phyloP scores from a whole-genome alignment of 805 yeast genomes.

The Blastobotrys peoriensis region DNA sequence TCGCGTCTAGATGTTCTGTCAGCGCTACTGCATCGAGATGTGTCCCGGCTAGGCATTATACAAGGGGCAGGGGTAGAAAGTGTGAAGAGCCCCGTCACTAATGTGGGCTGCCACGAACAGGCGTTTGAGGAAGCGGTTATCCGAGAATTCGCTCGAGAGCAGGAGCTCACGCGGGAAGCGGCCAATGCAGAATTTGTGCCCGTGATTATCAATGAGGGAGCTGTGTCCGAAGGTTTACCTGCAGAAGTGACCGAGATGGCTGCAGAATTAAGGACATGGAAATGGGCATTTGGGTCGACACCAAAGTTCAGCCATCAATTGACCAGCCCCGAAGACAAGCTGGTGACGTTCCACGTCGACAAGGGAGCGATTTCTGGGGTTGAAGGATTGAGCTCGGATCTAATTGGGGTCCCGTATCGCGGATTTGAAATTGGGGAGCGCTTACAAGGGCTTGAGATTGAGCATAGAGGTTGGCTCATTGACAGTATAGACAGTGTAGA shows the following conservation, averaged over 20 bases:
- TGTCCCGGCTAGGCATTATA: slow-evolving; percentile 36
- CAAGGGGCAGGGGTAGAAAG: slow-evolving; percentile 58
- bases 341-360: slow-evolving; percentile 41
- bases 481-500: slow-evolving; percentile 2
- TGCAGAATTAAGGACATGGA: slow-evolving; percentile 47
- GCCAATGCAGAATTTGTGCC: slow-evolving; percentile 13
- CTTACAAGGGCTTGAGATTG: neutral
- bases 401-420: neutral
- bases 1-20: slow-evolving; percentile 58
- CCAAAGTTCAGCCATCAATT: slow-evolving; percentile 63
- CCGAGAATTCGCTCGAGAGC: slow-evolving; percentile 35
- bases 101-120: slow-evolving; percentile 43
- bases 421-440: neutral
- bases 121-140: slow-evolving; percentile 43
- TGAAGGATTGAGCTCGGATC: neutral
- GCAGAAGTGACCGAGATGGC: slow-evolving; percentile 19
- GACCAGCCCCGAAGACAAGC: slow-evolving; percentile 30
- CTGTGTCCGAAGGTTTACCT: slow-evolving; percentile 15
- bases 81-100: slow-evolving; percentile 73
- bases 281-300: slow-evolving; percentile 72
- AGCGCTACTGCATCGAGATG: slow-evolving; percentile 49
- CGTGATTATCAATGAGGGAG: no score
- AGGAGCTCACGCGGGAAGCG: no score
- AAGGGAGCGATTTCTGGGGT: slow-evolving; percentile 35
- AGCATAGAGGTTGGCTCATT: neutral